Base-by-base conservation (phyloP, 768 basidiomycete genomes). In the Brasilioporus rufonigricans region DNA sequence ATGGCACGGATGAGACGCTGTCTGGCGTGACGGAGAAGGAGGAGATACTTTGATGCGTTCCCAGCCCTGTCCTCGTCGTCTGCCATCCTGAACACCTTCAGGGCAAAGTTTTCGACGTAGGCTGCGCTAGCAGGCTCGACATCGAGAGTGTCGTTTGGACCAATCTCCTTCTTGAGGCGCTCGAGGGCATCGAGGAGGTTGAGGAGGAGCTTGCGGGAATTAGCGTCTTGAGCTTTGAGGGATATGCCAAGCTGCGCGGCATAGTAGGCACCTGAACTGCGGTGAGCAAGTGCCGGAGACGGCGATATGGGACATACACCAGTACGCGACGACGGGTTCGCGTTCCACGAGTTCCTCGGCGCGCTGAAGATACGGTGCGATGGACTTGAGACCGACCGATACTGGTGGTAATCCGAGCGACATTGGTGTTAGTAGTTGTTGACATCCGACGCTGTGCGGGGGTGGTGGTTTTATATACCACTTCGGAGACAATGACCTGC, bases 81-180 rank as follows among this genome's bases (percentile, higher is more conserved):
- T 19, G 96, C 96, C 61, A 77, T 77, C 11, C 77, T 75, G 72
- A 99, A 99, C n/a, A 98, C 84, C 56, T 80, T 87, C 24, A 95
- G 72, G 1, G 92, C 95, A 76, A 98, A 98, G 73, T 95, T 93
- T 76, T 98, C 94, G 45, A 98, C 84, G 64, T 93, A 95, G 4
- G 93, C 92, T 3, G 88, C 83, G 38, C 91, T 89, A 0, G 85
- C 93, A 10, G 81, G 73, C 64, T 98, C 94, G 53, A 85, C 81
- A 56, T 90, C 86, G 53, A 98, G 80, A 11, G 91, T 86, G 63
- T 97, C 93, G 57, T 84, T 84, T 16, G 79, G 73, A 0, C 83
- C 84, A 24, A 95, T 84, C 10, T 86, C 80, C 11, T 73, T 71
- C 73, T 98, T 98, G 78, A 93, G 81, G 45, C 75, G 74, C 68